Evolutionary conservation across 1,284 basidiomycete species (phyloP), one percentile per base, ranked within the genome.

Genomic region (Limonomyces culmigenus): DNA sequence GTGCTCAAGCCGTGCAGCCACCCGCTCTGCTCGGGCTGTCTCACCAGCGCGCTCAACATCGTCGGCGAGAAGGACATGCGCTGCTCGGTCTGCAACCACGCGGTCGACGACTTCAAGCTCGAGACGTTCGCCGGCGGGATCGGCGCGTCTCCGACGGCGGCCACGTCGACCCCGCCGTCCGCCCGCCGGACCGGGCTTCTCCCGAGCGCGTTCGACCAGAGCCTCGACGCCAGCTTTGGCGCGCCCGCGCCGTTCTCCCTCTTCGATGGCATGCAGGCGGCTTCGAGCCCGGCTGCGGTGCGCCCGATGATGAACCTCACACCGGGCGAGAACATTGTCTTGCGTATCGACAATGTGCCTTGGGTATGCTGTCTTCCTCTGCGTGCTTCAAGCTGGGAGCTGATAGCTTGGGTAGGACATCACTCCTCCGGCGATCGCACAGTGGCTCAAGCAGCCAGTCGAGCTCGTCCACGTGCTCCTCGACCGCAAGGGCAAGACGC

Each of bases 21-120:
- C 48, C 64, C 75, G 2, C 58, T 85, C 3, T 86, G 81, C 49
- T 77, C 79, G 2, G 65, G 66, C 4, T 86, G 83, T 48, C 60
- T 86, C 38, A 85, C 83, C 1, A 81, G 78, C 37, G 76, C 79
- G 3, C 59, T 86, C 37, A 85, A 86, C 45, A 84, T 85, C 38
- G 80, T 84, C 16, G 80, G 80, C 5, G 81, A 85, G 52, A 85
- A 84, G 50, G 75, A 78, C 42, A 81, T 85, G 70, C 68, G 74
- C 40, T 85, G 80, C 42, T 74, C 77, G 11, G 74, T 80, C 32
- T 85, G 80, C 53, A 72, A 73, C 43, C 54, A 53, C 25, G 65
- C 68, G 32, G 78, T 85, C 18, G 60, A 61, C 21, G 70, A 78
- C 49, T 85, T 85, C 50, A 67, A 70, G 38, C 53, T 84, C 30